Conservation (phyloP, 2,329 filamentous ascomycete genomes). For the Hysterium pulicare region DNA sequence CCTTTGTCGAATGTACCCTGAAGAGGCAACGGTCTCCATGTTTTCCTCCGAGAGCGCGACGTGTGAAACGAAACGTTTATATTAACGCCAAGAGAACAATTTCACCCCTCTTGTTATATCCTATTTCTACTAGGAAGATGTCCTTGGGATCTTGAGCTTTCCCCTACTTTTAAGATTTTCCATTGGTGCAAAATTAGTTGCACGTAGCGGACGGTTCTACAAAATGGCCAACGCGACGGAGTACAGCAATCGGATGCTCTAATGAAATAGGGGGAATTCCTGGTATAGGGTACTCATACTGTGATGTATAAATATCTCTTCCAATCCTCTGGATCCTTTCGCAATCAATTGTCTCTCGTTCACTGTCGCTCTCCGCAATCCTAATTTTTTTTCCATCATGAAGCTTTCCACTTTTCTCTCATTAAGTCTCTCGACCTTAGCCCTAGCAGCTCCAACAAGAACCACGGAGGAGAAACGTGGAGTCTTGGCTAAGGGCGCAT, state of each 20-base stretch:
- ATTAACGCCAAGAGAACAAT: background rate
- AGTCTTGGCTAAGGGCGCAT: constrained; percentile 23
- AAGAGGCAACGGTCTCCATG: no score
- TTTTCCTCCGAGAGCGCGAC: no score
- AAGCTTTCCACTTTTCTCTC: constrained; percentile 29
- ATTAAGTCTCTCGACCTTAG: constrained; percentile 27
- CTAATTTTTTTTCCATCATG: constrained; percentile 14
- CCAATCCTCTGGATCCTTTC: background rate
- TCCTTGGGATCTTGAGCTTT: background rate
- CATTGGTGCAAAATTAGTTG: background rate
- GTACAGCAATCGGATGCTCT: no score
- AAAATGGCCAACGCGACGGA: no score
- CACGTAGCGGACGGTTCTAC: no score
- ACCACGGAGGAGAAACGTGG: constrained; percentile 18
- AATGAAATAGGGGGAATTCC: background rate
- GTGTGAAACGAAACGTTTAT: no score
- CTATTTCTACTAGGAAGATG: background rate
- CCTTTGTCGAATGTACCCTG: no score
- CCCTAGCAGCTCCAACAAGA: constrained; percentile 32
- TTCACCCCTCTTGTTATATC: background rate
- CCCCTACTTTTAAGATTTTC: background rate
- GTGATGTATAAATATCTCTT: background rate
- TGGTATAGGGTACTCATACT: background rate
- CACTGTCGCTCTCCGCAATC: background rate
- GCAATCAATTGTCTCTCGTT: background rate